phyloP scores from a whole-genome alignment of 495 filamentous ascomycete species.

The Aspergillus nanangensis region DNA sequence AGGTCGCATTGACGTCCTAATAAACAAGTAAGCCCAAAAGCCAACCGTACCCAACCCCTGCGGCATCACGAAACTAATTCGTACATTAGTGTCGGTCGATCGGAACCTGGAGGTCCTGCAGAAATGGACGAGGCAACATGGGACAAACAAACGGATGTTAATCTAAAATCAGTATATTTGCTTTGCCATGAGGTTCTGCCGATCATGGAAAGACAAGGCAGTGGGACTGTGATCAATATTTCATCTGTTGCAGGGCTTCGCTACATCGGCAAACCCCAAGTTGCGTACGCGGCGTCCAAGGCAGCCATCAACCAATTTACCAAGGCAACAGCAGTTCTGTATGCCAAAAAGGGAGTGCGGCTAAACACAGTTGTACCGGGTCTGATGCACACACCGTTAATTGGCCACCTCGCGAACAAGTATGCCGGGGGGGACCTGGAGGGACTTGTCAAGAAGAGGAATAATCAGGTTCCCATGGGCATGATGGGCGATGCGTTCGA shows the following conservation, averaged over 20 bases:
- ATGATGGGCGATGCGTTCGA: neutral
- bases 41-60: no score
- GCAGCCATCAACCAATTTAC: constrained; percentile 41
- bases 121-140: constrained; percentile 41
- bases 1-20: constrained; percentile 50
- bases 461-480: neutral
- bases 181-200: constrained; percentile 39
- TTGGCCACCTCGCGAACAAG: constrained; percentile 3
- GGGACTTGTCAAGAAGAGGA: neutral
- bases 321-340: constrained; percentile 43
- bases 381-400: constrained; percentile 38
- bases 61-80: no score
- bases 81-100: constrained; percentile 42
- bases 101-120: constrained; percentile 39
- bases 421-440: neutral
- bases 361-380: constrained; percentile 48
- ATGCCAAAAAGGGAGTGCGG: constrained; percentile 38
- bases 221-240: constrained; percentile 38
- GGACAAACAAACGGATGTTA: constrained; percentile 43
- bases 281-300: constrained; percentile 47
- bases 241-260: constrained; percentile 39
- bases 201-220: constrained; percentile 43
- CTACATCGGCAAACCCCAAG: constrained; percentile 46
- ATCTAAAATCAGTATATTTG: constrained; percentile 47
- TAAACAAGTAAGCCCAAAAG: no score